Percentiles rank a stretch among this genome's conserved stretches.
phyloP scores from a whole-genome alignment of 306 rosid species.

The Fagus crenata region DNA sequence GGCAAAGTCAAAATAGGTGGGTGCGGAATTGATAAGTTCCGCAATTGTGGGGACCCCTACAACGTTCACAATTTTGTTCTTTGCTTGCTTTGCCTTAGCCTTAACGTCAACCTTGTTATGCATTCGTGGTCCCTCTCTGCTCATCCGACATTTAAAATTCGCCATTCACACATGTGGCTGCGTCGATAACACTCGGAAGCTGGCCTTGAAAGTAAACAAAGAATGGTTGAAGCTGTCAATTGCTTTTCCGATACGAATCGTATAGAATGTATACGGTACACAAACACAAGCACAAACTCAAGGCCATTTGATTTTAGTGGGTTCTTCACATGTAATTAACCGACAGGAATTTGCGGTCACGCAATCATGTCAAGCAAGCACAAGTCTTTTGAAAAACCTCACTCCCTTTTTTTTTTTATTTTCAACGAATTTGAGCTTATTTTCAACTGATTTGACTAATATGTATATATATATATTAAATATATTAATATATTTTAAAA shows the following conservation, averaged over 20 bases:
- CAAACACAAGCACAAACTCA: neutral
- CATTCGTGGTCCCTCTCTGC: conserved; percentile 26
- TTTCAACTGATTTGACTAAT: no score
- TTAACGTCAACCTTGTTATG: conserved; percentile 63
- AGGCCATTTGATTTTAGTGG: conserved; percentile 11
- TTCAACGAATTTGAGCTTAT: neutral
- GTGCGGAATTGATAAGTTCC: conserved; percentile 53
- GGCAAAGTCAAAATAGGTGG: conserved; percentile 71
- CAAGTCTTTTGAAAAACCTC: neutral
- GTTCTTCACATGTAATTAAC: neutral
- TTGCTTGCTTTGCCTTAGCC: conserved; percentile 55
- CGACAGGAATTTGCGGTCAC: no score
- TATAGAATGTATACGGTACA: neutral
- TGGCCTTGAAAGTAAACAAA: neutral
- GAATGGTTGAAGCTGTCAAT: neutral
- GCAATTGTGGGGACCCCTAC: conserved; percentile 34
- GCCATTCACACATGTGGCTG: conserved; percentile 35
- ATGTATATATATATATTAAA: no score
- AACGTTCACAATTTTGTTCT: conserved; percentile 34
- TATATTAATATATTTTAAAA: no score
- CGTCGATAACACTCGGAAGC: conserved; percentile 28
- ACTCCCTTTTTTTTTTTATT: neutral
- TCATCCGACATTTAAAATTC: conserved; percentile 33
- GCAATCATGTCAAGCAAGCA: neutral
- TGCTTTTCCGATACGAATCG: conserved; percentile 4